Conservation (phyloP, 1,284 basidiomycete species). For the Mycena sp. region DNA sequence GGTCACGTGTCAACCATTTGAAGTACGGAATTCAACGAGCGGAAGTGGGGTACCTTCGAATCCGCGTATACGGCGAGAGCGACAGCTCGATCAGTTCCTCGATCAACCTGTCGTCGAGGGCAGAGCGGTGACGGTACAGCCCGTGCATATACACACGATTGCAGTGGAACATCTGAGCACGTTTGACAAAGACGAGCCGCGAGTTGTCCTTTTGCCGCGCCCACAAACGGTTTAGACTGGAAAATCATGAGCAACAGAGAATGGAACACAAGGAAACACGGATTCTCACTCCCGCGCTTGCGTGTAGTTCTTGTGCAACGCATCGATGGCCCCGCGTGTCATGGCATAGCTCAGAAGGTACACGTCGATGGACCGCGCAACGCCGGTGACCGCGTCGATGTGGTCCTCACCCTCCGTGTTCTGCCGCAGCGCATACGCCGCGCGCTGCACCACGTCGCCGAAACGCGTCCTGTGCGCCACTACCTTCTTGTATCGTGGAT, state of each 20-base stretch:
- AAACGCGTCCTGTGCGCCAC: slow-evolving; percentile 70
- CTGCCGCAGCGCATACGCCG: slow-evolving; percentile 72
- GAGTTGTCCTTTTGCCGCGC: slow-evolving; percentile 80
- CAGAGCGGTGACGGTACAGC: slow-evolving; percentile 84
- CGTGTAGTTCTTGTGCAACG: slow-evolving; percentile 74
- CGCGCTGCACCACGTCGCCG: slow-evolving; percentile 76
- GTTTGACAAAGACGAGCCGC: slow-evolving; percentile 80
- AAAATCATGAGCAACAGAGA: neutral
- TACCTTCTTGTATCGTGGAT: slow-evolving; percentile 79
- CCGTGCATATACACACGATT: slow-evolving; percentile 81
- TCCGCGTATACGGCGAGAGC: slow-evolving; percentile 85
- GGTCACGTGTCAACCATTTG: neutral
- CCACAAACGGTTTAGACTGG: slow-evolving; percentile 73
- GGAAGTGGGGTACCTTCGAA: slow-evolving; percentile 63
- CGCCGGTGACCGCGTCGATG: slow-evolving; percentile 86
- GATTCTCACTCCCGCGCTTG: slow-evolving; percentile 78
- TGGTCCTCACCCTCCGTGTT: slow-evolving; percentile 83
- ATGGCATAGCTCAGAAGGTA: slow-evolving; percentile 81
- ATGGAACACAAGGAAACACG: neutral
- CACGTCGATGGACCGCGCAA: slow-evolving; percentile 78
- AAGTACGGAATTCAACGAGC: neutral
- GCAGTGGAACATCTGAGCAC: slow-evolving; percentile 82
- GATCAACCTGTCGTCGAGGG: slow-evolving; percentile 84
- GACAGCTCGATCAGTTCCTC: slow-evolving; percentile 85
- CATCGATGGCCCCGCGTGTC: slow-evolving; percentile 64